Percentiles rank a stretch among this genome's conserved stretches.
Conservation (phyloP, 768 basidiomycete species). For the Galerina sulciceps region DNA sequence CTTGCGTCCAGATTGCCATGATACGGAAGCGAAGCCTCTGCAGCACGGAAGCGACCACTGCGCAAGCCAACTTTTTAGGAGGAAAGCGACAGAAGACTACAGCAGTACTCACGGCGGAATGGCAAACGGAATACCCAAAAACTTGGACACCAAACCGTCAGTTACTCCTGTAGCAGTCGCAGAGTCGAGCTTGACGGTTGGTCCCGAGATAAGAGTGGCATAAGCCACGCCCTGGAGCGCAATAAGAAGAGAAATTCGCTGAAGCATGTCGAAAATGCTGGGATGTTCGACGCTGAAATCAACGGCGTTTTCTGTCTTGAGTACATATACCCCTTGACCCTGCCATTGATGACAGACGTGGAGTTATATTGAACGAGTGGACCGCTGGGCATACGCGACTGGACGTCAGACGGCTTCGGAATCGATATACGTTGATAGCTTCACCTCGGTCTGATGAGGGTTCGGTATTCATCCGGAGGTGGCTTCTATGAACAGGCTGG, state of each 20-base stretch:
- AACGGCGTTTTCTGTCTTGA: background rate
- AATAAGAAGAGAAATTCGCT: background rate
- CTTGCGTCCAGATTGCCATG: conserved; percentile 40
- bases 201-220: conserved; percentile 10
- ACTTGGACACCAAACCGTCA: conserved; percentile 36
- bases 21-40: conserved; percentile 40
- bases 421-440: background rate
- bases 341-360: background rate
- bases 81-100: background rate
- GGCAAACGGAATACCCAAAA: conserved; percentile 57
- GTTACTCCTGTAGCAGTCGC: conserved; percentile 48
- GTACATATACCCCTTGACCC: background rate
- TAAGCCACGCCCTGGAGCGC: conserved; percentile 2
- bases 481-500: background rate
- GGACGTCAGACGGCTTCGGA: background rate
- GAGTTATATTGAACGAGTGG: background rate
- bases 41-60: conserved; percentile 44
- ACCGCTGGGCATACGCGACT: background rate
- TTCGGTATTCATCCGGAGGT: background rate
- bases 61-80: conserved; percentile 14
- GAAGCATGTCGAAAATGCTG: background rate
- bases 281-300: background rate
- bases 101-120: conserved; percentile 48
- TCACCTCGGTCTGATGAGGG: conserved; percentile 5
- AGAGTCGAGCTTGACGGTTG: conserved; percentile 43